Conservation (phyloP, 352 stramenopile species). For the Phytophthora chlamydospora region DNA sequence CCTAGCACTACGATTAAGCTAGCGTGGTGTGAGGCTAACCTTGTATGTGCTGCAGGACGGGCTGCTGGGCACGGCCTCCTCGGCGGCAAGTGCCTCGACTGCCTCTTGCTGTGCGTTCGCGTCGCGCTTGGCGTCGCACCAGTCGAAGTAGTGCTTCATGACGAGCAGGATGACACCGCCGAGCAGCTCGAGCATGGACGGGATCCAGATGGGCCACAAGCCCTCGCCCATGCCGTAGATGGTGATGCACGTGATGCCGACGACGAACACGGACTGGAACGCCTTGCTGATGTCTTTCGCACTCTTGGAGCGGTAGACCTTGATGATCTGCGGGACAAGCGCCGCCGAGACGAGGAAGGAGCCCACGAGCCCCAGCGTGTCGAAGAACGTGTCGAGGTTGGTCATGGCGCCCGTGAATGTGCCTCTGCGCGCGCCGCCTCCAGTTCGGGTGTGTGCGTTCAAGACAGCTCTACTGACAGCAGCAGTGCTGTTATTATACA, state of each 20-base stretch:
- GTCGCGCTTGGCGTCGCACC: constrained; percentile 24
- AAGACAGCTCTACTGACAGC: constrained; percentile 6
- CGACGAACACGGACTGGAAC: constrained; percentile 57
- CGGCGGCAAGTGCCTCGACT: constrained; percentile 2
- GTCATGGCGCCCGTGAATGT: constrained; percentile 12
- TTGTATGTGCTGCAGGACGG: constrained; percentile 1
- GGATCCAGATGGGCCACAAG: constrained; percentile 69
- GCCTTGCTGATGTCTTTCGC: constrained; percentile 57
- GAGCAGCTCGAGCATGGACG: constrained; percentile 50
- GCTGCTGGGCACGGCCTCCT: constrained; percentile 6
- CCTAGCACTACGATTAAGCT: background rate
- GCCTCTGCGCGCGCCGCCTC: background rate
- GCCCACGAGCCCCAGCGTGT: constrained; percentile 59
- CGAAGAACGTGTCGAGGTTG: constrained; percentile 41
- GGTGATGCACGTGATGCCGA: constrained; percentile 48
- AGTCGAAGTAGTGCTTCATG: constrained; percentile 57
- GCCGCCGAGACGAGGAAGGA: constrained; percentile 66
- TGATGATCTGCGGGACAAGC: constrained; percentile 67
- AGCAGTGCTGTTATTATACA: no score
- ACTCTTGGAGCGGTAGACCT: constrained; percentile 65
- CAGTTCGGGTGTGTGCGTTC: constrained; percentile 14
- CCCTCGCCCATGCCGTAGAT: constrained; percentile 55
- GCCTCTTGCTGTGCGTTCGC: constrained; percentile 14
- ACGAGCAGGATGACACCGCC: constrained; percentile 44
- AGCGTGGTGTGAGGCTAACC: constrained; percentile 12